Conservation (phyloP, 192 early-diverging fungal species). For the Phycomyces blakesleeanus region DNA sequence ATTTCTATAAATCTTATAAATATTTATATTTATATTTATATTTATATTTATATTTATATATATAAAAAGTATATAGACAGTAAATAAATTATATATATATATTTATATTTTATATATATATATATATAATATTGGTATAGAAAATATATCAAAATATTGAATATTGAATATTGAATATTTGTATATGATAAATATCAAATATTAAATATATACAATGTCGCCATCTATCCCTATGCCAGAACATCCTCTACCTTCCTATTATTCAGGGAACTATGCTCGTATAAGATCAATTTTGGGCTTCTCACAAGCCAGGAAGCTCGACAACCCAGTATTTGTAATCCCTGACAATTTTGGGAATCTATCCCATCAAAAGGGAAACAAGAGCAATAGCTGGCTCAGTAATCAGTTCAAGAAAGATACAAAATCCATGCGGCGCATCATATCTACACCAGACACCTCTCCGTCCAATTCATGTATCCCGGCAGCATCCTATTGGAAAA, state of each 20-base stretch:
- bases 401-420: neutral
- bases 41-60: too few species aligned
- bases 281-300: constrained; percentile 10
- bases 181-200: too few species aligned
- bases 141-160: too few species aligned
- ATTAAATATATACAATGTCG: too few species aligned
- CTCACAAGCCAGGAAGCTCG: neutral
- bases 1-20: too few species aligned
- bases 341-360: constrained; percentile 19
- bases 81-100: too few species aligned
- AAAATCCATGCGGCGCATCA: too few species aligned
- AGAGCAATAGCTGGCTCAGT: constrained; percentile 14
- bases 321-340: neutral
- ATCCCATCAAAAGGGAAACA: constrained; percentile 4
- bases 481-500: constrained; percentile 9
- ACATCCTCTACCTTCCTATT: constrained; percentile 3
- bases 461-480: neutral
- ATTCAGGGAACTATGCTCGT: constrained; percentile 13
- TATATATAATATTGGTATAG: too few species aligned
- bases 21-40: too few species aligned
- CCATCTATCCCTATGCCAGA: constrained; percentile 5
- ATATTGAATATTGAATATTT: too few species aligned
- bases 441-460: neutral
- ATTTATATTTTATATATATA: too few species aligned
- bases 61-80: too few species aligned